These are phyloP conservation scores for Alloteropsis angusta DNA, from an alignment of 202 grass and related monocot species.

Conservation along the genomic window DNA sequence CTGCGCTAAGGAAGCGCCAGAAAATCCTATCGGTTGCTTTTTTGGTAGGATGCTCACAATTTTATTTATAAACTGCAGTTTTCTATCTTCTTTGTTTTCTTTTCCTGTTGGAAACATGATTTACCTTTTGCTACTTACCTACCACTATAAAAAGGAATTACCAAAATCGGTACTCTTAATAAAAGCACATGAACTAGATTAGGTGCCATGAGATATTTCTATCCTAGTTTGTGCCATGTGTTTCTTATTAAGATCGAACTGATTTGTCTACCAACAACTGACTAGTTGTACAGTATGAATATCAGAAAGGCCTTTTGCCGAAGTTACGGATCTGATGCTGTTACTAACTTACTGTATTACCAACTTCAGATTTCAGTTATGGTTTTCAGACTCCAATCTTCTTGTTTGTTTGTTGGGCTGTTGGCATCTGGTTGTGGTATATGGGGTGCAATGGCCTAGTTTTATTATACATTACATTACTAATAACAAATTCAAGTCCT, in stretches of 20 bases:
- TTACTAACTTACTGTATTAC: background rate
- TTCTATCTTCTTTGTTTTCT: background rate
- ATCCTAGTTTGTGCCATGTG: background rate
- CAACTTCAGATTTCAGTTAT: background rate
- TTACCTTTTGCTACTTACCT: background rate
- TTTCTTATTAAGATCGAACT: background rate
- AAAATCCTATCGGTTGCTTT: slow-evolving; percentile 81
- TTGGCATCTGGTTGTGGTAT: background rate
- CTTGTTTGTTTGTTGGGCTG: background rate
- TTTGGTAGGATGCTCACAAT: slow-evolving; percentile 48
- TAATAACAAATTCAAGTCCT: background rate
- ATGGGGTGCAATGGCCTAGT: background rate
- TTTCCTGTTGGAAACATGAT: background rate
- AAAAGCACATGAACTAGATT: slow-evolving; percentile 1
- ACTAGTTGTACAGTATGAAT: background rate
- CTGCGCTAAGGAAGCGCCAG: slow-evolving; percentile 72
- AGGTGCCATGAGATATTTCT: background rate
- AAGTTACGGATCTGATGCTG: background rate
- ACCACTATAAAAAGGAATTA: background rate
- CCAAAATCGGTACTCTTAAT: background rate
- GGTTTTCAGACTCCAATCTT: background rate
- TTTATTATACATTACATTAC: background rate
- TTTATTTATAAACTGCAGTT: background rate
- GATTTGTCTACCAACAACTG: background rate
- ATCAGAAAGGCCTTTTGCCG: background rate